Percentiles rank a stretch among this genome's conserved stretches.
phyloP scores from a whole-genome alignment of 495 filamentous ascomycete genomes.

The Aspergillus coremiiformis region DNA sequence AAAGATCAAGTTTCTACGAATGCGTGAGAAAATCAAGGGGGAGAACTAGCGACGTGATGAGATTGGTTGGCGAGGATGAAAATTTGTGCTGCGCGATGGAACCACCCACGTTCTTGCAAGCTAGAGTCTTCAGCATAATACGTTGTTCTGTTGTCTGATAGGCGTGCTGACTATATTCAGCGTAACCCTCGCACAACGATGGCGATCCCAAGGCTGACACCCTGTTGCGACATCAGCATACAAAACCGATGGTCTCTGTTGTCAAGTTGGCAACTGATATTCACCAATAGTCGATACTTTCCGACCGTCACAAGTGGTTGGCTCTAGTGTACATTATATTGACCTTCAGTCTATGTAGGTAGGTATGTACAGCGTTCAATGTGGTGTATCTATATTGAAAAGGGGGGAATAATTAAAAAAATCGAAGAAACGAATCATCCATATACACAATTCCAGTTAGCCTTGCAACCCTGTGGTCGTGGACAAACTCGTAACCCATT shows the following conservation, averaged over 20 bases:
- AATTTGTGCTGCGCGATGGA: neutral
- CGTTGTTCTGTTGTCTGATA: neutral
- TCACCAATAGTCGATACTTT: too few relatives aligned
- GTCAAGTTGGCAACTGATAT: too few relatives aligned
- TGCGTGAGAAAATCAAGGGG: neutral
- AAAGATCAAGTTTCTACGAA: neutral
- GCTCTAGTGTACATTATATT: neutral
- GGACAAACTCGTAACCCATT: neutral
- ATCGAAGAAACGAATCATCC: neutral
- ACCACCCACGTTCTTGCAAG: neutral
- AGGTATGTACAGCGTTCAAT: slow-evolving; percentile 15
- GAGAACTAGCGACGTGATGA: neutral
- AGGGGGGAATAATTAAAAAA: too few relatives aligned
- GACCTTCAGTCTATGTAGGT: neutral
- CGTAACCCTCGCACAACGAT: neutral
- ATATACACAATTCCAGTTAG: slow-evolving; percentile 2
- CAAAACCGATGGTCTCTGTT: too few relatives aligned
- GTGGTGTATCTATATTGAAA: too few relatives aligned
- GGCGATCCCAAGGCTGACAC: neutral
- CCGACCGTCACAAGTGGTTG: neutral
- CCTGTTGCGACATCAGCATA: neutral
- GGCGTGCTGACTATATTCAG: neutral
- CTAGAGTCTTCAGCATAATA: neutral
- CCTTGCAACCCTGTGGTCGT: slow-evolving; percentile 1
- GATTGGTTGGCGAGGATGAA: neutral